These are phyloP conservation scores for Penicillium sclerotigenum DNA, from an alignment of 2,329 filamentous ascomycete species.

Conservation along the genomic window DNA sequence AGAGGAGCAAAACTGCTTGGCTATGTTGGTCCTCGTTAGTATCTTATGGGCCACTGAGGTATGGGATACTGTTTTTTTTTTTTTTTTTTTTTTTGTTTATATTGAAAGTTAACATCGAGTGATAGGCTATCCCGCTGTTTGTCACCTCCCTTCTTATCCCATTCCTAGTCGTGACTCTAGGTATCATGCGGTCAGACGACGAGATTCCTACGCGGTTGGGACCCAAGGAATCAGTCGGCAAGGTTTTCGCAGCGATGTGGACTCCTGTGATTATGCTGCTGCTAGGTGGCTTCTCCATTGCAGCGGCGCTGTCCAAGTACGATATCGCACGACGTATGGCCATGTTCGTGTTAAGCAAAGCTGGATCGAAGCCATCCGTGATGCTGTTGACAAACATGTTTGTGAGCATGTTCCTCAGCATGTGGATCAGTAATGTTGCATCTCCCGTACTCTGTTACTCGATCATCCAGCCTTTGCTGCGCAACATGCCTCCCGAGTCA, in stretches of 20 bases:
- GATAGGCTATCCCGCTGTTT: constrained; percentile 86
- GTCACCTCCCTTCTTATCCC: constrained; percentile 93
- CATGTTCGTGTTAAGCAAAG: constrained; percentile 93
- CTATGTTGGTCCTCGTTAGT: constrained; percentile 89
- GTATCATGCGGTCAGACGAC: constrained; percentile 75
- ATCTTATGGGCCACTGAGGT: constrained; percentile 95
- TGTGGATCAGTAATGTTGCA: constrained; percentile 99
- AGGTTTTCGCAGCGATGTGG: constrained; percentile 96
- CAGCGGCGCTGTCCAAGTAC: constrained; percentile 92
- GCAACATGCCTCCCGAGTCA: constrained; percentile 85
- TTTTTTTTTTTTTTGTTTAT: background rate
- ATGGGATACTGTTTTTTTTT: constrained; percentile 26
- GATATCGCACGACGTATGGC: constrained; percentile 97
- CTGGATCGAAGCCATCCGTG: constrained; percentile 81
- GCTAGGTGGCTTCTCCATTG: constrained; percentile 91
- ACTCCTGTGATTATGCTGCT: constrained; percentile 98
- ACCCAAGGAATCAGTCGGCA: constrained; percentile 76
- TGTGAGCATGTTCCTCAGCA: constrained; percentile 93
- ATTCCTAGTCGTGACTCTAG: constrained; percentile 83
- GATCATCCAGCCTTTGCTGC: constrained; percentile 94
- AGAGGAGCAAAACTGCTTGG: constrained; percentile 94
- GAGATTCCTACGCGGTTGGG: constrained; percentile 67
- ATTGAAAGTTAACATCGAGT: constrained; percentile 7
- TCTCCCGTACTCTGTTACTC: constrained; percentile 96
- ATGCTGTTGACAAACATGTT: constrained; percentile 98